A percentile compares a stretch with the other conserved stretches of the same genome.
Conservation (phyloP, 1,139 yeast species). For the Suhomyces guaymorum region DNA sequence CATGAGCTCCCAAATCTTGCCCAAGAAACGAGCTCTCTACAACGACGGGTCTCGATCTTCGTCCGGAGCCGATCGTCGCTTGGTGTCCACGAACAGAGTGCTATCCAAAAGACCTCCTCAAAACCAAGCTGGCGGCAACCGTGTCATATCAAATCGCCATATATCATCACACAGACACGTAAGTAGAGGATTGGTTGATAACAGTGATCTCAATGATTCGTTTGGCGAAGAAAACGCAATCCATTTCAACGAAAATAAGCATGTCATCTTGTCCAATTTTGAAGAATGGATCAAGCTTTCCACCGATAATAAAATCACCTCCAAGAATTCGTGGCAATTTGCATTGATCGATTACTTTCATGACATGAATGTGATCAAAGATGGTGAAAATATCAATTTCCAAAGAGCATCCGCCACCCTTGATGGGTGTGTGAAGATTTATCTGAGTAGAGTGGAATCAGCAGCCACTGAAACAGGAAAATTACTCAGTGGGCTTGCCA, state of each 20-base stretch:
- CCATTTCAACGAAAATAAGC: conserved; percentile 46
- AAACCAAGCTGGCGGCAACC: conserved; percentile 5
- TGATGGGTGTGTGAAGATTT: conserved; percentile 85
- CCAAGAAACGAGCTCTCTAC: conserved; percentile 15
- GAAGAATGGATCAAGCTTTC: conserved; percentile 91
- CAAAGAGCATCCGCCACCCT: conserved; percentile 78
- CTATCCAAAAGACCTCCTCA: conserved; percentile 13
- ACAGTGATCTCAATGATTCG: conserved; percentile 18
- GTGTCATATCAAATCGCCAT: conserved; percentile 18
- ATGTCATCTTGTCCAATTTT: conserved; percentile 59
- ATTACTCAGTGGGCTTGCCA: conserved; percentile 68
- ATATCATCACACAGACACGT: conserved; percentile 22
- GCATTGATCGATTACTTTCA: conserved; percentile 87
- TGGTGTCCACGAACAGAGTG: conserved; percentile 16
- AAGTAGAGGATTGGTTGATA: conserved; percentile 15
- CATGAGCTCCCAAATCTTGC: conserved; percentile 17
- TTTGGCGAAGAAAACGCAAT: conserved; percentile 45
- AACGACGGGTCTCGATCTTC: conserved; percentile 8
- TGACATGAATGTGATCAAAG: conserved; percentile 59
- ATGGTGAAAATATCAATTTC: conserved; percentile 67
- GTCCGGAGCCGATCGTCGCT: conserved; percentile 12
- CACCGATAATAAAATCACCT: conserved; percentile 79
- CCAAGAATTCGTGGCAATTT: conserved; percentile 75
- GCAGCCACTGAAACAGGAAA: conserved; percentile 91
- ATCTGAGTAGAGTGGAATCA: conserved; percentile 84